Evolutionary conservation across 2,329 filamentous ascomycete species (phyloP).

Genomic region (Hypoxylon sp.): DNA sequence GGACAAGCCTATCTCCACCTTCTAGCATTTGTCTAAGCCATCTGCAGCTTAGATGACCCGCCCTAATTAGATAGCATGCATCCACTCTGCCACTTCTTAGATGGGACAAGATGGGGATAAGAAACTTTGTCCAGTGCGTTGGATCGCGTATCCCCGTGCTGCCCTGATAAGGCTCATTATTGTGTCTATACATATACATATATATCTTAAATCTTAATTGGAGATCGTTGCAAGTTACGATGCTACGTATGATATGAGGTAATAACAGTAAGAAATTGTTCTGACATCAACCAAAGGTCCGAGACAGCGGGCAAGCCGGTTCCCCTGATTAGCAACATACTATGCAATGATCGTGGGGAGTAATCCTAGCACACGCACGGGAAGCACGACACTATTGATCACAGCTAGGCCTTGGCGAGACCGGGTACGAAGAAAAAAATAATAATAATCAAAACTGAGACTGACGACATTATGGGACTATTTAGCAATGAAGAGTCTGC

Average conservation of each 20-base stretch:
- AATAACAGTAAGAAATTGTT: constrained; percentile 7
- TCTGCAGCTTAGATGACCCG: constrained; percentile 12
- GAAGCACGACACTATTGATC: constrained; percentile 13
- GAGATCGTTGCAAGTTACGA: neutral
- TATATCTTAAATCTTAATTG: neutral
- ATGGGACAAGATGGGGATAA: neutral
- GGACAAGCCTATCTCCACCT: constrained; percentile 9
- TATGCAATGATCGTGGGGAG: neutral
- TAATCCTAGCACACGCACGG: constrained; percentile 1
- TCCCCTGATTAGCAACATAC: constrained; percentile 1
- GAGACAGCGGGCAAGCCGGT: neutral
- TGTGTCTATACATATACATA: no score
- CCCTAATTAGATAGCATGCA: constrained; percentile 2
- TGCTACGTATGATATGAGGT: constrained; percentile 2
- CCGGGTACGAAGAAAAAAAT: neutral
- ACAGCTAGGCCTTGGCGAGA: neutral
- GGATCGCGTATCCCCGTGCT: constrained; percentile 13
- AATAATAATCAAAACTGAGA: neutral
- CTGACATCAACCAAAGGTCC: neutral
- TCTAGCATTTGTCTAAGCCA: neutral
- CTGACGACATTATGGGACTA: neutral
- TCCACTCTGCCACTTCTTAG: constrained; percentile 1
- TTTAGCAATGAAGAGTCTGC: neutral
- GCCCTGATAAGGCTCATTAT: neutral
- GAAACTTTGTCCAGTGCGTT: constrained; percentile 7